A percentile compares a stretch with the other conserved stretches of the same genome.
These are phyloP conservation scores for Glomus cerebriforme DNA, from an alignment of 192 early-diverging fungal genomes.

Conservation along the genomic window DNA sequence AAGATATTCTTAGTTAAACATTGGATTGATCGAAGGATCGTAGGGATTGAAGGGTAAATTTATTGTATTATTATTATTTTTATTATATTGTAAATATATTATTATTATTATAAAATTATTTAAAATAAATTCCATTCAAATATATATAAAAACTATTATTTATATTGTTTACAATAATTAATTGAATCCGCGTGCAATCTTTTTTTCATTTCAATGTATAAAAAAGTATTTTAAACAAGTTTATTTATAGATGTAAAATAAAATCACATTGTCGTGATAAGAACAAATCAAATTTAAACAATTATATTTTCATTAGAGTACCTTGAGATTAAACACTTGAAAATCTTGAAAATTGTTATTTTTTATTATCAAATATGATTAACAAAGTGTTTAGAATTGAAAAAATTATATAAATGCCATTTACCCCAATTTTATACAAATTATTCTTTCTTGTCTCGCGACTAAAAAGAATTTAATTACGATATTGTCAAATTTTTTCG, in stretches of 20 bases:
- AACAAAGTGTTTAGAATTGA: not conserved
- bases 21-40: not conserved
- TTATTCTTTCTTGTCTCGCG: not conserved
- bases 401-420: not conserved
- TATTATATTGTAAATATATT: no score
- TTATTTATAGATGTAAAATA: no score
- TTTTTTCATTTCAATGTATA: no score
- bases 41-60: not conserved
- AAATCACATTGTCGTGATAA: not conserved
- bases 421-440: not conserved
- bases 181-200: no score
- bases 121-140: no score
- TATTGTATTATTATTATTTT: not conserved
- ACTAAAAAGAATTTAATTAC: not conserved
- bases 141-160: no score
- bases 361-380: not conserved
- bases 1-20: not conserved
- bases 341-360: not conserved
- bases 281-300: not conserved
- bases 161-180: no score
- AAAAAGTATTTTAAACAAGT: no score
- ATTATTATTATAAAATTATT: not conserved
- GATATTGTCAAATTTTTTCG: not conserved
- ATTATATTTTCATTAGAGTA: not conserved
- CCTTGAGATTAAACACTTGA: not conserved